These are phyloP conservation scores for Aspergillus panamensis DNA, from an alignment of 495 filamentous ascomycete genomes.

Conservation along the genomic window DNA sequence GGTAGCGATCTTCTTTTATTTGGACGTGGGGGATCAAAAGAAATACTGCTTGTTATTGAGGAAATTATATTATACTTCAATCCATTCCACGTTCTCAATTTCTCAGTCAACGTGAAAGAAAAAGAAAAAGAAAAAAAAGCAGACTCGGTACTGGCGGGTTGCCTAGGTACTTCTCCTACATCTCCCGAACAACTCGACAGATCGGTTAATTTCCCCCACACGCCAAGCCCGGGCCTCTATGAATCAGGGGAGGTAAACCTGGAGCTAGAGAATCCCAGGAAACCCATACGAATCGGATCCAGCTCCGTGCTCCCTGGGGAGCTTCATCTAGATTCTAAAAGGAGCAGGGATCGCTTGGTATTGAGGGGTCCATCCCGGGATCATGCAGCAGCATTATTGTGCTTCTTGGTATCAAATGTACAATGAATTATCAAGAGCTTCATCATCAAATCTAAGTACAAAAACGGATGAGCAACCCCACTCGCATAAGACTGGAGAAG, in stretches of 20 bases:
- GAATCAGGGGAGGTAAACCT: neutral
- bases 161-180: conserved; percentile 7
- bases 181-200: neutral
- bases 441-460: neutral
- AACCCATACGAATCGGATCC: conserved; percentile 1
- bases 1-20: no score
- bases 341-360: neutral
- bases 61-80: neutral
- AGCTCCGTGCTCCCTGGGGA: conserved; percentile 5
- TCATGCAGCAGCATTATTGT: neutral
- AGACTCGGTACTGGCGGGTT: neutral
- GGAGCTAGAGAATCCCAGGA: neutral
- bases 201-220: conserved; percentile 33
- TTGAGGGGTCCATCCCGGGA: neutral
- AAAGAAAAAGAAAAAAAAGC: neutral
- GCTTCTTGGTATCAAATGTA: no score
- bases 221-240: conserved; percentile 23
- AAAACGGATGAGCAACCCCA: neutral
- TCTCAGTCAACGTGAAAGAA: neutral
- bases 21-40: no score
- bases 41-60: no score
- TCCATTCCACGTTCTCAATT: no score
- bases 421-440: neutral
- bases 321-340: neutral
- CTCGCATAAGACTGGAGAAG: neutral